Evolutionary conservation across 164 flowering plant species (phyloP), one percentile per base, ranked within the genome.

Genomic region (Magnolia sinica): DNA sequence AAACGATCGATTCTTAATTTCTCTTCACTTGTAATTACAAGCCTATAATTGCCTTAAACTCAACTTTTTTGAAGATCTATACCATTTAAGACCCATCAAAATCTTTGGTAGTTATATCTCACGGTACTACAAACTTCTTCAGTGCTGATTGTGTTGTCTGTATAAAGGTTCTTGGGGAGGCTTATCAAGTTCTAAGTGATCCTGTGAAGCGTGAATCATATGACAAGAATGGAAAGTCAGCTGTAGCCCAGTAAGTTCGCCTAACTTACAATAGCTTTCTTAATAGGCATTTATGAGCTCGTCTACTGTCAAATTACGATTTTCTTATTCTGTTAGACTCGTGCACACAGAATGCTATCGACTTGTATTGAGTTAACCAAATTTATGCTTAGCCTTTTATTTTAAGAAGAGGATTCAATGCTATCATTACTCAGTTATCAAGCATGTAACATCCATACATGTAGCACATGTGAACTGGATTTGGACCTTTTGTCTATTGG

Each of bases 131-230:
- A 55, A 55, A 9, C 16, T 55, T 11, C 13, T 55, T 55, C 16
- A 55, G 13, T 55, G 18, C 18, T 65, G 16, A 58, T 79, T 69
- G 16, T 79, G 22, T 7, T 79, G 23, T 75, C 29, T 79, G 64
- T 76, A 61, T 65, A 18, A 74, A 95, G 98, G 86, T 77, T 68
- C 96, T 95, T 31, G 98, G 98, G 49, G 99, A 95, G 87, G 99
- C 99, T 73, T 95, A 95, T 87, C 98, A 95, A 82, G 91, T 95
- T 52, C 74, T 95, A 63, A 92, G 99, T 81, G 95, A 95, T 81
- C 95, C 97, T 55, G 87, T 80, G 76, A 92, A 92, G 83, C 97
- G 99, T 70, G 94, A 87, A 83, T 91, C 88, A 74, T 95, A 95
- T 88, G 90, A 95, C 83, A 89, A 85, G 83, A 37, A 84, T 85